Evolutionary conservation across 306 rosid species (phyloP), one percentile per base, ranked within the genome.

Genomic region (Quercus rubra): DNA sequence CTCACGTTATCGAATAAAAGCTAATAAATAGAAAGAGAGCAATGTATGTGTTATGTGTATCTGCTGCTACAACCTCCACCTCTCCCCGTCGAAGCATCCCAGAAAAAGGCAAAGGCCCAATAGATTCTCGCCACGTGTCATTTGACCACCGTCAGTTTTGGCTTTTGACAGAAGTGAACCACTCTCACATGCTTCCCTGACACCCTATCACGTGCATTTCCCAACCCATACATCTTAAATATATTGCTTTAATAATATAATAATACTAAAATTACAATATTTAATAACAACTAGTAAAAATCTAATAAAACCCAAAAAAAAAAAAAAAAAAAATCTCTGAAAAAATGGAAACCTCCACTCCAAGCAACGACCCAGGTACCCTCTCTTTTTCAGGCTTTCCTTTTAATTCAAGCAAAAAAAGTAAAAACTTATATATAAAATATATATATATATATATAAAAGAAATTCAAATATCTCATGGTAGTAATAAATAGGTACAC

Each of bases 111-210:
- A 62, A 62, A 70, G 56, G 52, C 75, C 27, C 76, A 14, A 73
- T 75, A 59, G 78, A 76, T 81, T 70, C 8, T 52, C 19, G 91
- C 71, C 94, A 83, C 91, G 92, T 90, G 82, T 67, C 80, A 81
- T 84, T 83, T 89, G 90, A 88, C 87, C 90, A 91, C 94, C 93
- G 93, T 73, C 90, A 3, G 83, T 78, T 85, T 55, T 64, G 90
- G 87, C 87, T 87, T 80, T 84, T 75, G 84, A 83, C 92, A 87
- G 87, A 85, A 84, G 91, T 80, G 21, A 61, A 18, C 77, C 90
- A 77, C 85, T 81, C 87, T 79, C 97, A 93, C 93, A 87, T 89
- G 97, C 73, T 52, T 51, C 1, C 70, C 91, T 93, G 93, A 93
- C 90, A 93, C 79, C 41, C 86, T 49, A 79, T 91, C 97, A 87